Percentiles rank a stretch among this genome's conserved stretches.
phyloP scores from a whole-genome alignment of 345 rosid genomes.

The Viola odorata region DNA sequence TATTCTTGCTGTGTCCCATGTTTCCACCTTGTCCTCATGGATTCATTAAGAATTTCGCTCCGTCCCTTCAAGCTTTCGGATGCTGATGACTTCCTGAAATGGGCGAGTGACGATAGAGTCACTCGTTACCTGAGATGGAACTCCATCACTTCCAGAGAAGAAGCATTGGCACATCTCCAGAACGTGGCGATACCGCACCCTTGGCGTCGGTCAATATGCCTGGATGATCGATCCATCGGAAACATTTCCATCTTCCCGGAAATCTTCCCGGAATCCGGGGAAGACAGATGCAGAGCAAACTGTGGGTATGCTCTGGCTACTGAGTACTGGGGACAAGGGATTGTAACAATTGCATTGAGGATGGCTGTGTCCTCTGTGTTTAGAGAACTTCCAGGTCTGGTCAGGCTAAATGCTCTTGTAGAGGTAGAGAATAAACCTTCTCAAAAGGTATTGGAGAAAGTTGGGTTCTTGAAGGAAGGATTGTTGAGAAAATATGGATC shows the following conservation, averaged over 20 bases:
- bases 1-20: not conserved
- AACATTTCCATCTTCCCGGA: conserved; percentile 36
- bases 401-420: conserved; percentile 55
- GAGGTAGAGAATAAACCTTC: conserved; percentile 49
- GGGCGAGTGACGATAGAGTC: conserved; percentile 40
- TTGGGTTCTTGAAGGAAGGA: conserved; percentile 56
- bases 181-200: conserved; percentile 35
- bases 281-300: conserved; percentile 34
- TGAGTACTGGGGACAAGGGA: conserved; percentile 43
- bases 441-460: conserved; percentile 57
- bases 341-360: conserved; percentile 33
- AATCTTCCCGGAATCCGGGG: conserved; percentile 22
- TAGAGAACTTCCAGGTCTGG: conserved; percentile 28
- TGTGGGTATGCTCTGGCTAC: conserved; percentile 33
- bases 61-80: conserved; percentile 42
- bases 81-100: conserved; percentile 41
- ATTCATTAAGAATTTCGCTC: conserved; percentile 34
- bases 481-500: conserved; percentile 46
- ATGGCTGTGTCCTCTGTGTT: conserved; percentile 31
- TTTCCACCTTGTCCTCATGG: not conserved
- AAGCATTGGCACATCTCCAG: conserved; percentile 25
- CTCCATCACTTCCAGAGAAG: conserved; percentile 31
- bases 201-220: conserved; percentile 45
- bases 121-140: conserved; percentile 45
- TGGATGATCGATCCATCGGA: conserved; percentile 39